Evolutionary conservation across 208 protist species (phyloP).

Genomic region (Endotrypanum monterogeii): DNA sequence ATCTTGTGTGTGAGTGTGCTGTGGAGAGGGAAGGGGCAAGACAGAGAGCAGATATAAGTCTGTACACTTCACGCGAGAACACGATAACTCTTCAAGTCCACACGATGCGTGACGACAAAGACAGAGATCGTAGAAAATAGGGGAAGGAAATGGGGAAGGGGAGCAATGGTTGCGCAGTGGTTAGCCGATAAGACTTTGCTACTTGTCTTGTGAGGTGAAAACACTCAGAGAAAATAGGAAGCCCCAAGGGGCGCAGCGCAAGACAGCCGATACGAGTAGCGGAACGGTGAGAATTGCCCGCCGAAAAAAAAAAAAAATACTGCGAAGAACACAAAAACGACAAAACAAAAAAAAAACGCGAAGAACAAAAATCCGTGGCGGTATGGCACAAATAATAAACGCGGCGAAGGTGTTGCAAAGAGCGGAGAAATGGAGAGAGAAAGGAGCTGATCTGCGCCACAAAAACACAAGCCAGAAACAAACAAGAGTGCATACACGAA

Average conservation of each 20-base stretch:
- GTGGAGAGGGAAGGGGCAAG: conserved; percentile 1
- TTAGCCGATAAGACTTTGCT: neutral
- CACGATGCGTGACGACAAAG: conserved; percentile 1
- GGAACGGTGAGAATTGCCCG: neutral
- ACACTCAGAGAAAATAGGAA: neutral
- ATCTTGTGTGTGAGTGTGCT: no score
- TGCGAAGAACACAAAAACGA: neutral
- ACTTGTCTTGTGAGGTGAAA: neutral
- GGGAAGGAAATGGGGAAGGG: no score
- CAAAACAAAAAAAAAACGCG: conserved; percentile 7
- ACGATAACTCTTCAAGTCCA: conserved; percentile 1
- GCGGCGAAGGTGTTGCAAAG: neutral
- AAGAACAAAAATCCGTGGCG: conserved; percentile 4
- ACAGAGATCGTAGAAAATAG: no score
- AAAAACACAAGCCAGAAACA: neutral
- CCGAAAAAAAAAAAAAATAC: neutral
- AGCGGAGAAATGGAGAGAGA: neutral
- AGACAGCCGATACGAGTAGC: neutral
- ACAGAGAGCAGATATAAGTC: neutral
- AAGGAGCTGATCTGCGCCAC: neutral
- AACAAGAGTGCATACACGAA: conserved; percentile 7
- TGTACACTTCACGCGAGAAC: conserved; percentile 4
- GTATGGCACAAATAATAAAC: conserved; percentile 5
- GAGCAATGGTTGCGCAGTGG: neutral
- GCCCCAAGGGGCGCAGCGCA: neutral